Percentiles rank a stretch among this genome's conserved stretches.
phyloP scores from a whole-genome alignment of 2,329 filamentous ascomycete species.

The Trichoderma koningiopsis region DNA sequence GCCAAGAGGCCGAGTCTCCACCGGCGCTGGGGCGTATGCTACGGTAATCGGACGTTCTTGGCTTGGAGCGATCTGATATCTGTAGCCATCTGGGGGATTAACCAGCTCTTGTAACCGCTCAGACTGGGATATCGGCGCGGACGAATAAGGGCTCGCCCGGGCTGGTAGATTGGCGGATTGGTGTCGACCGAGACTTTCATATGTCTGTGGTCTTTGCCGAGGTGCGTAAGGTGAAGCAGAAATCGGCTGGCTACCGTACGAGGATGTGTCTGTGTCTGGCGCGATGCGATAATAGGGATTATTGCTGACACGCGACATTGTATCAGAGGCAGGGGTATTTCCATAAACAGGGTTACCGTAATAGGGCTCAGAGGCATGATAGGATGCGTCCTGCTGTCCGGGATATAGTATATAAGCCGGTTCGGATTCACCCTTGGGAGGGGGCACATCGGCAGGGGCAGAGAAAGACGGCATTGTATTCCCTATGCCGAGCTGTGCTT shows the following conservation, averaged over 20 bases:
- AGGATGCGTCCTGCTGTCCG: neutral
- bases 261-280: neutral
- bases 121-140: neutral
- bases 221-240: neutral
- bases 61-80: neutral
- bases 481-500: neutral
- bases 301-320: neutral
- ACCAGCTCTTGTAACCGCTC: neutral
- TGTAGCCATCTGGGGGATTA: neutral
- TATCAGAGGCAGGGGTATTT: neutral
- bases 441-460: neutral
- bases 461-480: neutral
- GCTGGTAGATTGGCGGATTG: conserved; percentile 13
- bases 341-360: neutral
- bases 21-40: neutral
- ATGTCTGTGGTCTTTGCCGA: neutral
- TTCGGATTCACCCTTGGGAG: neutral
- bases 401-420: neutral
- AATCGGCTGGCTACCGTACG: neutral
- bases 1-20: too few species aligned
- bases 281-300: neutral
- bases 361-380: neutral
- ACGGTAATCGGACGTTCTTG: neutral
- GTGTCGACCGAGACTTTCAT: neutral
- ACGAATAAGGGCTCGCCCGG: neutral